phyloP scores from a whole-genome alignment of 2,329 filamentous ascomycete genomes.

The Clarireedia paspali region DNA sequence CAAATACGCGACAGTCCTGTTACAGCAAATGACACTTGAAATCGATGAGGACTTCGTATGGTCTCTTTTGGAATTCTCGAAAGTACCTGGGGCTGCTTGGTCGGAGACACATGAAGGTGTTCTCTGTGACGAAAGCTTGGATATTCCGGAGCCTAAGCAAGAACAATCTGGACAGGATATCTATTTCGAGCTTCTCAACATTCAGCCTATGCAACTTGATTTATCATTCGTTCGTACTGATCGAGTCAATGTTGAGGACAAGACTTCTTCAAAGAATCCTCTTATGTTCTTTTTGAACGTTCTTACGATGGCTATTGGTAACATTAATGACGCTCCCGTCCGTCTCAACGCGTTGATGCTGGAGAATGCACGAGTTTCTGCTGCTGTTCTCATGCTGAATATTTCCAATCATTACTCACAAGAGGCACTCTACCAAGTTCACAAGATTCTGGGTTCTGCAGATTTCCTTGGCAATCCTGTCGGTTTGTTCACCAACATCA shows the following conservation, averaged over 20 bases:
- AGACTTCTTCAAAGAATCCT: constrained; percentile 81
- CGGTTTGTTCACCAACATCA: constrained; percentile 95
- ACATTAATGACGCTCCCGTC: constrained; percentile 95
- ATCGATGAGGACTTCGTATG: constrained; percentile 98
- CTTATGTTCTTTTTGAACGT: constrained; percentile 99
- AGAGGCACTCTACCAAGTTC: constrained; percentile 89
- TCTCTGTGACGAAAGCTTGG: constrained; percentile 81
- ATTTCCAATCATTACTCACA: constrained; percentile 94
- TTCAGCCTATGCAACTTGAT: constrained; percentile 97
- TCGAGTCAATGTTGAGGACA: constrained; percentile 91
- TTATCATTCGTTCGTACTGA: constrained; percentile 96
- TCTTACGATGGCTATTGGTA: constrained; percentile 98
- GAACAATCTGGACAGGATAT: constrained; percentile 85
- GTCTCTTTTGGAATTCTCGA: constrained; percentile 87
- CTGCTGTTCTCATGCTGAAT: constrained; percentile 74
- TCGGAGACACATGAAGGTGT: constrained; percentile 67
- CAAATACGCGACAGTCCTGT: constrained; percentile 88
- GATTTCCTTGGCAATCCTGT: constrained; percentile 98
- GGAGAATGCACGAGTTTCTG: constrained; percentile 89
- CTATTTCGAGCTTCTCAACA: constrained; percentile 94
- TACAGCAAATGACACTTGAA: constrained; percentile 97
- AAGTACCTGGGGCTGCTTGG: constrained; percentile 86
- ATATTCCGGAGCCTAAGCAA: constrained; percentile 85
- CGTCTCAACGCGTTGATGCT: constrained; percentile 88
- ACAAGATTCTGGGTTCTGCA: constrained; percentile 93